These are phyloP conservation scores for Lodderomyces jiufengensis DNA, from an alignment of 1,139 yeast genomes.

Conservation along the genomic window DNA sequence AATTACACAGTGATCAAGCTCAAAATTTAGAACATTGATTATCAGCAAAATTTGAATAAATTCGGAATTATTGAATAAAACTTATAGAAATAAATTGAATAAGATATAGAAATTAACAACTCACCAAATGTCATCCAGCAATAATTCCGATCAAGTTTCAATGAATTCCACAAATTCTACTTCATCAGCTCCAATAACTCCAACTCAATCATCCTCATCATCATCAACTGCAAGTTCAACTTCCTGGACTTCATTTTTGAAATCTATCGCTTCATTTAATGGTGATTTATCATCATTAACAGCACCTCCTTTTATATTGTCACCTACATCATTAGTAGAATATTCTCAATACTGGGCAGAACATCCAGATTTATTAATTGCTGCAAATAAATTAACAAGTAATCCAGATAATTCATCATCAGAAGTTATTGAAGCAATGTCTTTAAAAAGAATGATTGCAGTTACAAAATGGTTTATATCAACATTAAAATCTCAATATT, in stretches of 20 bases:
- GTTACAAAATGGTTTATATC: slow-evolving; percentile 91
- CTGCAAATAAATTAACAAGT: slow-evolving; percentile 51
- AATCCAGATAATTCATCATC: slow-evolving; percentile 25
- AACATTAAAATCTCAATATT: slow-evolving; percentile 87
- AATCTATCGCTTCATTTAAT: slow-evolving; percentile 87
- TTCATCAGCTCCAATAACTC: slow-evolving; percentile 2
- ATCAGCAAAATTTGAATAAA: too few relatives aligned
- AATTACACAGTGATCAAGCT: too few relatives aligned
- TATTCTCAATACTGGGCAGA: slow-evolving; percentile 94
- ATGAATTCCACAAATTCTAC: neutral
- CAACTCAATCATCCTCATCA: slow-evolving; percentile 2
- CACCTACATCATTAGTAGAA: slow-evolving; percentile 85
- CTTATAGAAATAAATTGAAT: too few relatives aligned
- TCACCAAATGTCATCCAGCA: slow-evolving; percentile 3
- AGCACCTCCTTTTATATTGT: slow-evolving; percentile 96
- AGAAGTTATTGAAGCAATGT: slow-evolving; percentile 48
- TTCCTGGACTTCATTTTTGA: slow-evolving; percentile 83
- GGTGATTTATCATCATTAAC: slow-evolving; percentile 93
- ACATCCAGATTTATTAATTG: slow-evolving; percentile 78
- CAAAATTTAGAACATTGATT: too few relatives aligned
- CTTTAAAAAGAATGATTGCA: slow-evolving; percentile 63
- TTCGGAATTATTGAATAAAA: too few relatives aligned
- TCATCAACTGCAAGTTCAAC: slow-evolving; percentile 28
- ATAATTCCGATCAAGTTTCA: neutral
- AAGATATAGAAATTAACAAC: too few relatives aligned